Percentiles rank a stretch among this genome's conserved stretches.
These are phyloP conservation scores for Phaeosphaeria sp. DNA, from an alignment of 2,329 filamentous ascomycete genomes.

Conservation along the genomic window DNA sequence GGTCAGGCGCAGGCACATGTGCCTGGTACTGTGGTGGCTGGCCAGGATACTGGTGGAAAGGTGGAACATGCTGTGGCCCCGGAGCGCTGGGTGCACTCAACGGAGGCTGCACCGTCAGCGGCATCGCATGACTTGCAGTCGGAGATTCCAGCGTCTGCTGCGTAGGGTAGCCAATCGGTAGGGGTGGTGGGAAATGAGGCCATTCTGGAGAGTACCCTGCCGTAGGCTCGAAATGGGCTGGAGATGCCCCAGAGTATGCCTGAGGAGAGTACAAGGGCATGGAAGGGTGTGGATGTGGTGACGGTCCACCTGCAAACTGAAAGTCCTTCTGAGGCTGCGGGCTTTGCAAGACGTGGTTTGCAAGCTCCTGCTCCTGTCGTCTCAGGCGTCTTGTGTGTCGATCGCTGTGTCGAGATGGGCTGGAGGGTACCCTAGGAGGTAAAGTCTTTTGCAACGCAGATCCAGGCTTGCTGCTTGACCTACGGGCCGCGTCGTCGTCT, in stretches of 20 bases:
- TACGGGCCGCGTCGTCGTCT: constrained; percentile 15
- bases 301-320: constrained; percentile 33
- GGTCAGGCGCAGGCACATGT: constrained; percentile 27
- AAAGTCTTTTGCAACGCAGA: constrained; percentile 22
- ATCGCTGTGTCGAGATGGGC: constrained; percentile 33
- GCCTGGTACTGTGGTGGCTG: constrained; percentile 37
- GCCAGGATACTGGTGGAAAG: constrained; percentile 25
- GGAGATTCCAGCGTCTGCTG: constrained; percentile 23
- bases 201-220: constrained; percentile 27
- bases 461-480: constrained; percentile 14
- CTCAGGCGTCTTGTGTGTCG: constrained; percentile 33
- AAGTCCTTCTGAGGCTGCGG: constrained; percentile 44
- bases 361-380: constrained; percentile 42
- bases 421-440: constrained; percentile 28
- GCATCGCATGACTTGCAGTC: constrained; percentile 24
- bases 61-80: constrained; percentile 22
- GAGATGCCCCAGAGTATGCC: constrained; percentile 33
- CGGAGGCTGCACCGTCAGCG: constrained; percentile 31
- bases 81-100: constrained; percentile 19
- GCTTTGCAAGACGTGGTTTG: constrained; percentile 43
- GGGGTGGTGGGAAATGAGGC: constrained; percentile 31
- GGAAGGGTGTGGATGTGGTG: constrained; percentile 27
- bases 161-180: constrained; percentile 34
- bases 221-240: constrained; percentile 25
- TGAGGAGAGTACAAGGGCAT: constrained; percentile 39